Percentiles rank a stretch among this genome's conserved stretches.
phyloP scores from a whole-genome alignment of 2,329 filamentous ascomycete species.

The Aspergillus viridinutans region DNA sequence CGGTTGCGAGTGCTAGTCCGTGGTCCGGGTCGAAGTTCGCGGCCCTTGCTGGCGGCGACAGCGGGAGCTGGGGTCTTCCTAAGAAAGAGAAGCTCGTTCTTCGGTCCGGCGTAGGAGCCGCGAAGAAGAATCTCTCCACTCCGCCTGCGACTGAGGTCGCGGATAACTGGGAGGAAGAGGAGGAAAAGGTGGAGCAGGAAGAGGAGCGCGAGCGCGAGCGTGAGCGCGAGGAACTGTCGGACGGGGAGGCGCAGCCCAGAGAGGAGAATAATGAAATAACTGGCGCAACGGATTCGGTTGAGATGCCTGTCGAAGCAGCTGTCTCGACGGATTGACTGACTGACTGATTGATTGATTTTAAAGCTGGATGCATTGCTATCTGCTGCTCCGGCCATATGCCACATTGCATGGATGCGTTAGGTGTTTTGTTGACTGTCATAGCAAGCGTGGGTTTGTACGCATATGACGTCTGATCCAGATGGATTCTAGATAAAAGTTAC shows the following conservation, averaged over 20 bases:
- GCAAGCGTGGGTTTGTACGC: too few relatives aligned
- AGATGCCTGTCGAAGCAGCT: neutral
- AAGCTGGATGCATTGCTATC: neutral
- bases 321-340: neutral
- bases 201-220: slow-evolving; percentile 22
- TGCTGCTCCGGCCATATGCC: neutral
- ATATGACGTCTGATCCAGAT: neutral
- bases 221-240: slow-evolving; percentile 11
- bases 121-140: slow-evolving; percentile 23
- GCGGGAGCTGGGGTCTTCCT: slow-evolving; percentile 5
- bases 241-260: neutral
- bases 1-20: slow-evolving; percentile 14
- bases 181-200: slow-evolving; percentile 40
- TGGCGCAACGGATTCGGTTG: neutral
- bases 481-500: neutral
- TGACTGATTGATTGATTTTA: neutral
- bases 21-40: slow-evolving; percentile 28
- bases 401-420: neutral
- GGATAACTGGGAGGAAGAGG: slow-evolving; percentile 46
- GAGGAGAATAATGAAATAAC: neutral
- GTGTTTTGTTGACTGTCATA: neutral
- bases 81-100: slow-evolving; percentile 34
- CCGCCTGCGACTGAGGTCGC: slow-evolving; percentile 29
- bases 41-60: slow-evolving; percentile 24
- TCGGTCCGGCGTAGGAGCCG: slow-evolving; percentile 31